phyloP scores from a whole-genome alignment of 805 yeast species.

The Ogataea trehalophila region DNA sequence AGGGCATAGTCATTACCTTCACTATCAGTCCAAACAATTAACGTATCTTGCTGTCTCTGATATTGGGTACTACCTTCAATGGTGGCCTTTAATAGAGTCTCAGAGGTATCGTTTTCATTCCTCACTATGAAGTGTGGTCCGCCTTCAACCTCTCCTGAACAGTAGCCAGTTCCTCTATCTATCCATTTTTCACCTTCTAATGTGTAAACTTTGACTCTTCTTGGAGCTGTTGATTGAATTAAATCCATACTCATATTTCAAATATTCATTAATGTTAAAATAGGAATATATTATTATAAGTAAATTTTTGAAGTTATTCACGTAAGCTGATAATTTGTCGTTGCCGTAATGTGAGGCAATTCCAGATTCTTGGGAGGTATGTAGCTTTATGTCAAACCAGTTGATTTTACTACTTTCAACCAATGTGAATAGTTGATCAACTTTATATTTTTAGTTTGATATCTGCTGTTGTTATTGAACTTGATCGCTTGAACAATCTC shows the following conservation, averaged over 20 bases:
- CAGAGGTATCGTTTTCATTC: constrained; percentile 58
- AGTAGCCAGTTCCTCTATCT: constrained; percentile 90
- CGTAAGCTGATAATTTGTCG: no score
- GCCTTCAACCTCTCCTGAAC: constrained; percentile 60
- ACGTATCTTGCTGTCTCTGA: constrained; percentile 90
- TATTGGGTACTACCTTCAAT: constrained; percentile 77
- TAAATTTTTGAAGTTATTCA: background rate
- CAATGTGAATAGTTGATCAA: no score
- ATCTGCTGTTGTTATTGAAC: no score
- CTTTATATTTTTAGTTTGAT: no score
- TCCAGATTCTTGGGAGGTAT: no score
- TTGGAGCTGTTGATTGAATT: constrained; percentile 37
- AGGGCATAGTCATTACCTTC: constrained; percentile 75
- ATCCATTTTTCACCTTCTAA: constrained; percentile 81
- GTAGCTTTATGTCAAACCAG: no score
- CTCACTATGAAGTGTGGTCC: constrained; percentile 65
- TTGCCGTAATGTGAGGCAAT: no score
- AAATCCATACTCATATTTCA: constrained; percentile 10
- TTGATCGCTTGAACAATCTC: no score
- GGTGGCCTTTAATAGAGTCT: constrained; percentile 55
- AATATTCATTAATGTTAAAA: constrained; percentile 1
- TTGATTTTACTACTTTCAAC: no score
- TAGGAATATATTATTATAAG: background rate
- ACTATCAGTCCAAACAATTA: constrained; percentile 88
- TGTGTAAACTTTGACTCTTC: constrained; percentile 88